Percentiles rank a stretch among this genome's conserved stretches.
These are phyloP conservation scores for Acacia acuminata DNA, from an alignment of 306 rosid species.

Conservation along the genomic window DNA sequence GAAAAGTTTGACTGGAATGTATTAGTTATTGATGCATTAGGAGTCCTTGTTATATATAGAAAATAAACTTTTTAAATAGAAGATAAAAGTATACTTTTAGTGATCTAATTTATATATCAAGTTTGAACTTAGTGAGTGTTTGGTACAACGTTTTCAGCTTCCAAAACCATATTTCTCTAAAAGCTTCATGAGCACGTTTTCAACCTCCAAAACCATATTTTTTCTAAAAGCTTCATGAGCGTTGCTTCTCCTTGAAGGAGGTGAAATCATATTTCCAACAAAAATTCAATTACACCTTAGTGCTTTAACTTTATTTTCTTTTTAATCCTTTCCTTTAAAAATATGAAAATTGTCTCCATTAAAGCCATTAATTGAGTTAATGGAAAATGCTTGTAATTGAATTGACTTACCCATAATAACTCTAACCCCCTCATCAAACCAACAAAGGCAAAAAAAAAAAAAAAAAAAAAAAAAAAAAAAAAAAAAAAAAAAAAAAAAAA, in stretches of 20 bases:
- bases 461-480: fast-evolving
- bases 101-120: neutral
- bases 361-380: neutral
- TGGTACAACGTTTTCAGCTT: too few species aligned
- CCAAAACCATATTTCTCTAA: too few species aligned
- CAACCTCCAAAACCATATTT: too few species aligned
- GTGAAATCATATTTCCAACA: neutral
- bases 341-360: neutral
- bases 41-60: neutral
- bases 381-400: neutral
- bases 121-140: neutral
- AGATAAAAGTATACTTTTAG: neutral
- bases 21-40: neutral
- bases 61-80: neutral
- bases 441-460: neutral
- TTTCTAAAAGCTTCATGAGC: neutral
- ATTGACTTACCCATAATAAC: neutral
- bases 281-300: neutral
- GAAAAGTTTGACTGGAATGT: neutral
- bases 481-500: too few species aligned
- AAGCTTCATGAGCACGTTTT: neutral
- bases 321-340: neutral
- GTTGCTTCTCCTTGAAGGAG: neutral
- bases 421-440: neutral
- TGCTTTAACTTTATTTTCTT: neutral